Conservation (phyloP, 2,329 filamentous ascomycete species). For the Chaetomium olivaceum region DNA sequence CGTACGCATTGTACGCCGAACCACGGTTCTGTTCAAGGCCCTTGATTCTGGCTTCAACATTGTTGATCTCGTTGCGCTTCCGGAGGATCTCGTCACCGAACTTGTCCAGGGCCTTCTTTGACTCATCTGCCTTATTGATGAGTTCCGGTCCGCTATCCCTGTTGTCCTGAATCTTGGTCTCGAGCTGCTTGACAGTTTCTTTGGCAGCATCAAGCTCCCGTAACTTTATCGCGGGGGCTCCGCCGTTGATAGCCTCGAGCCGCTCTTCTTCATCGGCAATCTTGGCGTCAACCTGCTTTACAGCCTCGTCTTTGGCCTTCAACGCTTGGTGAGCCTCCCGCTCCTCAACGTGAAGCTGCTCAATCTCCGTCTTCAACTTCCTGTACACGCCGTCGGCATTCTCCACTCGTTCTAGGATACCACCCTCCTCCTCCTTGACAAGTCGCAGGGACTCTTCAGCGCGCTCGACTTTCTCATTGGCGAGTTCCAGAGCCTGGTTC, state of each 20-base stretch:
- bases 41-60: conserved; percentile 52
- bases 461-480: conserved; percentile 48
- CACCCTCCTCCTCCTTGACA: conserved; percentile 47
- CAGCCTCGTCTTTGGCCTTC: conserved; percentile 51
- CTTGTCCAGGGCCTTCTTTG: conserved; percentile 37
- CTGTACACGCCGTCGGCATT: conserved; percentile 48
- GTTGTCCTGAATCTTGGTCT: conserved; percentile 36
- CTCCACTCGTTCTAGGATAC: conserved; percentile 48
- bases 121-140: conserved; percentile 38
- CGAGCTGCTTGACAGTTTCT: conserved; percentile 48
- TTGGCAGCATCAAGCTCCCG: conserved; percentile 61
- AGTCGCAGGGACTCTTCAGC: conserved; percentile 41
- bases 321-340: conserved; percentile 63
- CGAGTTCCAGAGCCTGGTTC: conserved; percentile 51
- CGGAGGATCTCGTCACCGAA: conserved; percentile 38
- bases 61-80: conserved; percentile 57
- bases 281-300: conserved; percentile 47
- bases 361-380: conserved; percentile 53
- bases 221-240: conserved; percentile 63
- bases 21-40: conserved; percentile 58
- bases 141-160: conserved; percentile 40
- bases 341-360: conserved; percentile 61
- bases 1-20: conserved; percentile 65
- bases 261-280: conserved; percentile 60
- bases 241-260: conserved; percentile 68